Base-by-base conservation (phyloP, 148 eudicot species). In the Bassia scoparia region DNA sequence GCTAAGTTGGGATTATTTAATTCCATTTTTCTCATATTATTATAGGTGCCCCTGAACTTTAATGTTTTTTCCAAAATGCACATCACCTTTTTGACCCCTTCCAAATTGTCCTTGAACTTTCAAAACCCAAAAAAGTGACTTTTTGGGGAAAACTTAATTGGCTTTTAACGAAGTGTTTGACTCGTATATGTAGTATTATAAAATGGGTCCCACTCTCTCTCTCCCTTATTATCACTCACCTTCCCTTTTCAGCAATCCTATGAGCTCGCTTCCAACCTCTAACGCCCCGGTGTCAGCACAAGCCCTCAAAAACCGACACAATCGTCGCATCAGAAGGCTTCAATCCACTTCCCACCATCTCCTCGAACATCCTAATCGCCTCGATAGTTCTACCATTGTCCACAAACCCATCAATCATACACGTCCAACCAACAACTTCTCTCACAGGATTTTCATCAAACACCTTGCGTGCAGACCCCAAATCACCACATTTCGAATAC, bases 371-470 rank as follows among this genome's bases (percentile, higher is more conserved):
- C 67, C 9, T 70, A 26, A 86, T 34, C n/a, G 78, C 84, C 64
- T 86, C 83, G 34, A 78, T 41, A 29, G 60, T 38, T 53, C 69
- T 69, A n/a, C 84, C 86, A 81, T 81, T 86, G 30, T 83, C 83
- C 69, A 81, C 89, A 55, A 79, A 60, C 64, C 84, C 89, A 86
- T 83, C 84, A 86, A 86, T 79, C 67, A 86, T 41, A 15, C 80
- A 68, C 12, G 86, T 83, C 89, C 89, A 86, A 18, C 86, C 77
- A 37, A 83, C 86, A 74, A 83, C 84, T 46, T 86, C 86, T 79
- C 83, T 74, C 15, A 79, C 84, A 76, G 75, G 33, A 84, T 79
- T 83, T 79, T 75, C 55, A 67, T 86, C 89, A 71, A 86, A 86
- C 84, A 83, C 78, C 64, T 81, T 79, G 12, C 50, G 43, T 1